Evolutionary conservation across 2,329 filamentous ascomycete species (phyloP), one percentile per base, ranked within the genome.

Genomic region (Torrubiella hemipterigena): DNA sequence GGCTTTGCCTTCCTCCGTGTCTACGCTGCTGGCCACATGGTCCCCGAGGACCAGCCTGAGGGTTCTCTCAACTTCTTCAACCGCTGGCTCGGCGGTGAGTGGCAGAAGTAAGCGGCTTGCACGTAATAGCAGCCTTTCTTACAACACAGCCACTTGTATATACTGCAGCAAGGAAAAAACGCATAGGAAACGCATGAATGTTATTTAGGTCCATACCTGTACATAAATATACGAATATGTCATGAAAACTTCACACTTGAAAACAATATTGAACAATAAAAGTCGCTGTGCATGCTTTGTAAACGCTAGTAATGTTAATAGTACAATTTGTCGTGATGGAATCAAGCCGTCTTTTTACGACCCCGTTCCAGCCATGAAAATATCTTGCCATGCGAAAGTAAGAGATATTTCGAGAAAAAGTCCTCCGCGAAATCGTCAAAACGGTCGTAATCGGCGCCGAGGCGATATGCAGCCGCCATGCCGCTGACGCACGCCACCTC

Each of bases 401-500:
- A 36, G 4, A 66, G 41, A 38, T 64, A 66, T 35, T 66, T 66
- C 30, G 52, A 49, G 31, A 66, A 65, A 37, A 66, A 59, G 26
- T 63, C 53, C 36, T 63, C 54, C 0, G 59, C 61, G 39, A 65
- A 51, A 55, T 66, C 58, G 44, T 79, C 73, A 11, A 80, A 61
- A 37, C 67, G 69, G 2, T 61, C 58, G 42, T 83, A 83, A 2
- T 63, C 58, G 0, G 77, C 79, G 1, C 79, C 80, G 0, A 83
- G 56, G 28, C 73, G 68, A 32, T 80, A 79, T 0, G 78, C 80
- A 3, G 78, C 79, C 4, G 77, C 73, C 29, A 83, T 80, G 0
- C 79, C 78, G 33, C 69, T 74, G 30, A 84, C 75, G 34, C 76
- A 75, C 2, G 79, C 80, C 8, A 81, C 62, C 45, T 84, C 79